Evolutionary conservation across 2,329 filamentous ascomycete genomes (phyloP).

Genomic region (Xylariaceae sp.): DNA sequence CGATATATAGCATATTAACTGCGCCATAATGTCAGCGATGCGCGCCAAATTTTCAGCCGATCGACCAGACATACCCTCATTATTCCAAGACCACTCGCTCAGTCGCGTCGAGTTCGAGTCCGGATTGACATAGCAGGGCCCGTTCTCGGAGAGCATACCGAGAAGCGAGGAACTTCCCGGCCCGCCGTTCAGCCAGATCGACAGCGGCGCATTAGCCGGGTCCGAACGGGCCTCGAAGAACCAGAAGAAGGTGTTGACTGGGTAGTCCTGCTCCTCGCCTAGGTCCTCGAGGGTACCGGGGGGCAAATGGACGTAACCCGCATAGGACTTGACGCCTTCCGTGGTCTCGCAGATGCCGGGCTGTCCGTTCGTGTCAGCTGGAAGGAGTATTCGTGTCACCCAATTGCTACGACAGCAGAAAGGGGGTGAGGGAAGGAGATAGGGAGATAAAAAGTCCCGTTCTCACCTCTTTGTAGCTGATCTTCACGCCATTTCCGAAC

Average conservation of each 20-base stretch:
- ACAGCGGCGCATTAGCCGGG: conserved; percentile 35
- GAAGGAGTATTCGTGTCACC: neutral
- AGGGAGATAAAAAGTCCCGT: neutral
- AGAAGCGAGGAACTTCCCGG: conserved; percentile 53
- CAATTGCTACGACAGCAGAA: neutral
- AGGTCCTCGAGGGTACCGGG: conserved; percentile 35
- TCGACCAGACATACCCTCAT: conserved; percentile 26
- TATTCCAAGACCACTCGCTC: conserved; percentile 57
- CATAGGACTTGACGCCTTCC: conserved; percentile 55
- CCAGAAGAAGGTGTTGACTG: conserved; percentile 43
- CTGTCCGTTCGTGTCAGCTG: conserved; percentile 30
- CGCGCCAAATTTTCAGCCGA: neutral
- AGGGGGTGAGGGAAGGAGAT: neutral
- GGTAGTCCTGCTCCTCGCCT: conserved; percentile 43
- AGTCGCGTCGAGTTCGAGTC: conserved; percentile 43
- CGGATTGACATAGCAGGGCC: conserved; percentile 41
- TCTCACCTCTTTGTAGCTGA: conserved; percentile 51
- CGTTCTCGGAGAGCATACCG: conserved; percentile 47
- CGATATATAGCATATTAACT: conserved; percentile 50
- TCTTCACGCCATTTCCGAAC: conserved; percentile 52
- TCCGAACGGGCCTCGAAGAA: conserved; percentile 34
- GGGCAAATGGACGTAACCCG: conserved; percentile 55
- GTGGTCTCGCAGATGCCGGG: conserved; percentile 50
- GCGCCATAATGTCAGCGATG: conserved; percentile 3
- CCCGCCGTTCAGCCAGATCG: conserved; percentile 56